Conservation (phyloP, 768 basidiomycete genomes). For the Mycena capillaripes region DNA sequence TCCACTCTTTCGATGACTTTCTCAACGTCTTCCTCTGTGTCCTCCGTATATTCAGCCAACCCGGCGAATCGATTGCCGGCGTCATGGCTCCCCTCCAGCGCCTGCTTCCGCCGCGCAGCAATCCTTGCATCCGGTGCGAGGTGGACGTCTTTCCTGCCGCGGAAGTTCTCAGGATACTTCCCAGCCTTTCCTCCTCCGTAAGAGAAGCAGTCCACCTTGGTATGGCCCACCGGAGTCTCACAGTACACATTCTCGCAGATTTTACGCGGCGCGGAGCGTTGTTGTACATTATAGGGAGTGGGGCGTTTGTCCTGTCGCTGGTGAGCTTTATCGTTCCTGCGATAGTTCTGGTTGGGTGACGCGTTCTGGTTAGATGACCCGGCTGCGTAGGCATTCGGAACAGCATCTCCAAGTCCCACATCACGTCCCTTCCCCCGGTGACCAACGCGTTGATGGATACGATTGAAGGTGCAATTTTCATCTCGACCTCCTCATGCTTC, state of each 20-base stretch:
- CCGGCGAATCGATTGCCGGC: slow-evolving; percentile 25
- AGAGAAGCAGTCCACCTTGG: slow-evolving; percentile 41
- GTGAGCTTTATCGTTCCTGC: neutral
- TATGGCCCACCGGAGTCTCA: slow-evolving; percentile 36
- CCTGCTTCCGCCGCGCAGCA: slow-evolving; percentile 14
- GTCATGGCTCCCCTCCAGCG: neutral
- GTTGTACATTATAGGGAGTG: slow-evolving; percentile 4
- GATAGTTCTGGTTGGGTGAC: slow-evolving; percentile 4
- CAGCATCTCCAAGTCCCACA: neutral
- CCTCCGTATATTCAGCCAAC: slow-evolving; percentile 24
- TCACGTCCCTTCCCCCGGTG: neutral
- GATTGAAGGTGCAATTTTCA: slow-evolving; percentile 18
- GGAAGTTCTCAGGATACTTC: slow-evolving; percentile 35
- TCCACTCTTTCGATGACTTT: neutral
- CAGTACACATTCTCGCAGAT: slow-evolving; percentile 40
- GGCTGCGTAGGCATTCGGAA: neutral
- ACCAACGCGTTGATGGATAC: slow-evolving; percentile 17
- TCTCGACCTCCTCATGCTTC: slow-evolving; percentile 16
- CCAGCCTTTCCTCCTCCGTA: slow-evolving; percentile 49
- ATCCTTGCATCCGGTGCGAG: slow-evolving; percentile 25
- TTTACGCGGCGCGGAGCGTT: neutral
- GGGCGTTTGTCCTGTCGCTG: slow-evolving; percentile 3
- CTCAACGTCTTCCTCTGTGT: slow-evolving; percentile 5
- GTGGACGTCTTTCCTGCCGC: slow-evolving; percentile 24
- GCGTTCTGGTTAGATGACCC: slow-evolving; percentile 14